Conservation (phyloP, 2,329 filamentous ascomycete species). For the Esteya vermicola region DNA sequence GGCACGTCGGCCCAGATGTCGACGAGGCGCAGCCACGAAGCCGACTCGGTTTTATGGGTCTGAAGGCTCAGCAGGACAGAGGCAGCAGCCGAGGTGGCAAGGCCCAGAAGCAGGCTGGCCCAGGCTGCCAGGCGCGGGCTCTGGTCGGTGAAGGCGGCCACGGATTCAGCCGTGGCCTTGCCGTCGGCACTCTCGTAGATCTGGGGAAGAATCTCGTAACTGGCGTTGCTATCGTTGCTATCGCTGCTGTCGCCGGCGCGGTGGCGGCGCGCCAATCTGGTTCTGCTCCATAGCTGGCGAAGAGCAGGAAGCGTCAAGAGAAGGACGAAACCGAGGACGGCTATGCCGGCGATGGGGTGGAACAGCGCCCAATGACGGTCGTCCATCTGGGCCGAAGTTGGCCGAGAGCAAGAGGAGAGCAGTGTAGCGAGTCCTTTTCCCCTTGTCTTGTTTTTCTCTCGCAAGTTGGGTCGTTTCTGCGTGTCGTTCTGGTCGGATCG, state of each 20-base stretch:
- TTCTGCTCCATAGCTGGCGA: conserved; percentile 6
- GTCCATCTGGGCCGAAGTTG: conserved; percentile 5
- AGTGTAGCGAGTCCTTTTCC: too few relatives aligned
- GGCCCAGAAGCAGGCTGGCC: conserved; percentile 13
- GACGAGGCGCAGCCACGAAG: conserved; percentile 1
- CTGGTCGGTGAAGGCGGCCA: conserved; percentile 16
- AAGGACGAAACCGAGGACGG: conserved; percentile 6
- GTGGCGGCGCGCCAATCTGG: conserved; percentile 5
- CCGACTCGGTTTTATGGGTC: background rate
- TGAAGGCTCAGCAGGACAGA: conserved; percentile 9
- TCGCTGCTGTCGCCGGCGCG: conserved; percentile 2
- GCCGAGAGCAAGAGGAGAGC: too few relatives aligned
- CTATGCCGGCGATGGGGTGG: conserved; percentile 6
- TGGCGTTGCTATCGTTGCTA: too few relatives aligned
- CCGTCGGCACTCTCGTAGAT: conserved; percentile 19
- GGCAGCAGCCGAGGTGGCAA: conserved; percentile 13
- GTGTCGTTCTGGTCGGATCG: too few relatives aligned
- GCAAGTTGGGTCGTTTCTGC: too few relatives aligned
- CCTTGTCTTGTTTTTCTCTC: too few relatives aligned
- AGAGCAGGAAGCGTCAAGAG: conserved; percentile 11
- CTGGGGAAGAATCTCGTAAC: conserved; percentile 12
- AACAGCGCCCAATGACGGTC: conserved; percentile 1
- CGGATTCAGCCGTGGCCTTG: conserved; percentile 18
- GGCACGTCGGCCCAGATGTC: conserved; percentile 12
- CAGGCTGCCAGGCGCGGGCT: conserved; percentile 14